Percentiles rank a stretch among this genome's conserved stretches.
Evolutionary conservation across 2,329 filamentous ascomycete genomes (phyloP).

Genomic region (Fusarium concolor): DNA sequence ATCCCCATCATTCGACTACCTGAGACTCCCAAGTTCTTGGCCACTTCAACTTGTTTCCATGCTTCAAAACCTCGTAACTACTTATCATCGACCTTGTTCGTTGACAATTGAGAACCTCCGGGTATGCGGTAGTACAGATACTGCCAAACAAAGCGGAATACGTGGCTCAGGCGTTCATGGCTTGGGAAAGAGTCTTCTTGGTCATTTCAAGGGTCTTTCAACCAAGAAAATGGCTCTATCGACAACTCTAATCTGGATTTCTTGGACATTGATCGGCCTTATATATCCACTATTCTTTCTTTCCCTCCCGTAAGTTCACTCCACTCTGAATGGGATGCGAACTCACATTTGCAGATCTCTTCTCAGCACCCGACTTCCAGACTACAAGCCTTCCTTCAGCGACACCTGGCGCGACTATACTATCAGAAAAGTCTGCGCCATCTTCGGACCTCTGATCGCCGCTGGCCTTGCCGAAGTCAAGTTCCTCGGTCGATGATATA

Average conservation of each 20-base stretch:
- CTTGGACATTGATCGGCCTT: slow-evolving; percentile 68
- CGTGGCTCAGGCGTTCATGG: background rate
- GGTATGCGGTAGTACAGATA: background rate
- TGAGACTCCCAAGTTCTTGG: slow-evolving; percentile 1
- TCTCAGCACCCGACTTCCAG: background rate
- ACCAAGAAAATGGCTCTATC: background rate
- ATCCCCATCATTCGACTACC: background rate
- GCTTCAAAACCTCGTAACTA: background rate
- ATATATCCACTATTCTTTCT: slow-evolving; percentile 76
- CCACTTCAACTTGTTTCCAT: background rate
- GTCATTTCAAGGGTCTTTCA: slow-evolving; percentile 1
- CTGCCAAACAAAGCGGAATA: background rate
- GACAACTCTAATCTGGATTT: background rate
- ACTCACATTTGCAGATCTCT: background rate
- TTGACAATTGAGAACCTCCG: background rate
- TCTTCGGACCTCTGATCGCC: background rate
- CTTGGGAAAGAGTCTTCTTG: background rate
- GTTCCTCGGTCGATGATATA: background rate
- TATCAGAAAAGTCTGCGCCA: background rate
- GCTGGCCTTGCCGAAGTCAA: background rate
- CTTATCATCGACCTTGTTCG: background rate
- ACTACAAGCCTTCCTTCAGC: background rate
- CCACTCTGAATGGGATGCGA: too few relatives aligned
- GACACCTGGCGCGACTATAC: slow-evolving; percentile 1
- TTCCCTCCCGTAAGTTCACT: slow-evolving; percentile 69